Base-by-base conservation (phyloP, 148 eudicot genomes). In the Rhododendron ferrugineum region DNA sequence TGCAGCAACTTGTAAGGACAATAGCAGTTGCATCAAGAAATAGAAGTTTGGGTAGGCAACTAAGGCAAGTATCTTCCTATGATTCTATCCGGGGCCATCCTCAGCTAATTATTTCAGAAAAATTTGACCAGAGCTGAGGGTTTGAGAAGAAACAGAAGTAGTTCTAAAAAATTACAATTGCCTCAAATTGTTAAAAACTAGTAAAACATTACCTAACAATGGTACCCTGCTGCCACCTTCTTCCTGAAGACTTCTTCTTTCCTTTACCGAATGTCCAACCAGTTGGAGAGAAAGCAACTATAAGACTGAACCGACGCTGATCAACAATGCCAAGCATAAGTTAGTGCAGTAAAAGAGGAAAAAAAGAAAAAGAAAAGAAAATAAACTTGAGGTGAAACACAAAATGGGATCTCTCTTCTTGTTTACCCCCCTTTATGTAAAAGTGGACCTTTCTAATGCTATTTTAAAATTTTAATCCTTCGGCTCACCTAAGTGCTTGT, bases 261-360 rank as follows among this genome's bases (percentile, higher is more conserved):
- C 97, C 99, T 90, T 93, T 96, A 83, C 95, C 95, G 79, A 95
- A 92, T 40, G 98, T 86, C 99, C 98, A 96, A 66, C 99, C 99
- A 88, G 97, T 94, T 30, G 99, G 99, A 76, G 99, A 94, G 90
- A 96, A 95, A 66, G 97, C 96, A 79, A 96, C 95, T 87, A 96
- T 92, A 11, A 96, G 92, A 87, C 94, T 95, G 86, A 85, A 95
- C 37, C 93, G 91, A 84, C 82, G 91, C 99, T 96, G 93, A 80
- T 76, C 85, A 86, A 81, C 14, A 87, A 82, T 49, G 42, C 22
- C 73, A 88, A 52, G 36, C 13, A 62, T 11, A 26, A 40, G n/a
- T 74, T 20, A 81, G 75, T 13, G 54, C 36, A 74, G 4, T 22
- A 79, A 20, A 66, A 32, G 32, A 11, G 5, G 0, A 62, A 15